Percentiles rank a stretch among this genome's conserved stretches.
Conservation (phyloP, 495 filamentous ascomycete genomes). For the Aspergillus haitiensis region DNA sequence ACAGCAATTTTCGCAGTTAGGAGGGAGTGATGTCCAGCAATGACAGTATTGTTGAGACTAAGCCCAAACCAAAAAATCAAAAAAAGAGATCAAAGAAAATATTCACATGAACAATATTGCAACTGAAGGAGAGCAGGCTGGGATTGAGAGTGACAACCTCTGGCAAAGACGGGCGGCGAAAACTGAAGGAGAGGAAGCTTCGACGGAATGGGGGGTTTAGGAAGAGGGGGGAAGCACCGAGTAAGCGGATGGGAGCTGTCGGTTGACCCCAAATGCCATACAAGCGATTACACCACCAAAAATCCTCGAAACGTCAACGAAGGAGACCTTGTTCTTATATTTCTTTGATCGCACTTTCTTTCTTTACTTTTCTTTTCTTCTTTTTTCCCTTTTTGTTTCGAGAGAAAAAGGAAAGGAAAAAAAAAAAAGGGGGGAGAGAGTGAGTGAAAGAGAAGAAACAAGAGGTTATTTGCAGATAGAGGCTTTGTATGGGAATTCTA, state of each 20-base stretch:
- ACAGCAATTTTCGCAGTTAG: slow-evolving; percentile 11
- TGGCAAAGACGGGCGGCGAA: slow-evolving; percentile 8
- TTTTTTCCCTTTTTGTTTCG: slow-evolving; percentile 8
- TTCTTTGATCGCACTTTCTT: background rate
- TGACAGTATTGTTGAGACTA: slow-evolving; percentile 10
- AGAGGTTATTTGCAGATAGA: slow-evolving; percentile 2
- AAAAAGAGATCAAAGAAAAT: slow-evolving; percentile 12
- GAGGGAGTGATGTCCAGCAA: slow-evolving; percentile 11
- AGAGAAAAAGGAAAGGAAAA: no score
- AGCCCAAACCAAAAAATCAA: slow-evolving; percentile 7
- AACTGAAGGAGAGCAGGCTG: background rate
- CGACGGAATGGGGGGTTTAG: slow-evolving; percentile 20
- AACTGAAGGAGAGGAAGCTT: slow-evolving; percentile 36
- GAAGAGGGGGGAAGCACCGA: slow-evolving; percentile 40
- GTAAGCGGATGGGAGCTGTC: slow-evolving; percentile 36
- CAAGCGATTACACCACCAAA: slow-evolving; percentile 20
- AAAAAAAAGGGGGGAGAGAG: no score
- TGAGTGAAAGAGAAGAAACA: background rate
- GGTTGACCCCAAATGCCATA: slow-evolving; percentile 30
- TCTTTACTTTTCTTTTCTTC: slow-evolving; percentile 9
- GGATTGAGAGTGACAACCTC: slow-evolving; percentile 11
- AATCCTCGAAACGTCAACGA: slow-evolving; percentile 17
- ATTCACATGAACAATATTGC: slow-evolving; percentile 13
- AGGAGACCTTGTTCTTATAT: background rate
- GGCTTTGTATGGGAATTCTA: slow-evolving; percentile 16